phyloP scores from a whole-genome alignment of 495 filamentous ascomycete species.

The Penicillium paxilli region DNA sequence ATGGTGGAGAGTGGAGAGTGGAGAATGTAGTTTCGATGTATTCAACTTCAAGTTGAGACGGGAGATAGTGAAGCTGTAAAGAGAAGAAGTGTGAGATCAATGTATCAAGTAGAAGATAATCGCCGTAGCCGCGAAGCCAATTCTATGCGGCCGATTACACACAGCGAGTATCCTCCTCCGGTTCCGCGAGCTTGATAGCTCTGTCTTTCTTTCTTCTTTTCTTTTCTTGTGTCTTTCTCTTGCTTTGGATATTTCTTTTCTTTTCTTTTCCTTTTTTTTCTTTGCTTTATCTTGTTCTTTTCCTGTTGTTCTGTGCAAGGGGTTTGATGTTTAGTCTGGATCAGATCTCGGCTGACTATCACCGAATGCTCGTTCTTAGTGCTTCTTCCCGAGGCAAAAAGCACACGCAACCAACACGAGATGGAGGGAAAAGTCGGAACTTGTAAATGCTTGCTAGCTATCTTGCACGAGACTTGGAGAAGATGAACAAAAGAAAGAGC shows the following conservation, averaged over 20 bases:
- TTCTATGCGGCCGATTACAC: background rate
- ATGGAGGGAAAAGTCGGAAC: slow-evolving; percentile 45
- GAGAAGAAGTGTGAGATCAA: slow-evolving; percentile 1
- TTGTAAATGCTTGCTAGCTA: slow-evolving; percentile 58
- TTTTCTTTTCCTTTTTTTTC: slow-evolving; percentile 16
- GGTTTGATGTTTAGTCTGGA: no score
- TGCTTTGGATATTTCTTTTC: slow-evolving; percentile 11
- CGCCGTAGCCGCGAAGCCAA: background rate
- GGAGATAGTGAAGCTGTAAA: background rate
- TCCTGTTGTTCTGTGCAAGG: background rate
- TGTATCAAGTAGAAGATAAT: slow-evolving; percentile 2
- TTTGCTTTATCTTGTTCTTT: slow-evolving; percentile 13
- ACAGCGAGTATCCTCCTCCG: slow-evolving; percentile 2
- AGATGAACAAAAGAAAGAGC: background rate
- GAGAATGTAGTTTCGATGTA: no score
- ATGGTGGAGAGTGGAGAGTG: slow-evolving; percentile 51
- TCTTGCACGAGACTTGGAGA: slow-evolving; percentile 39
- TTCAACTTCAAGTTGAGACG: no score
- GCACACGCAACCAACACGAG: slow-evolving; percentile 35
- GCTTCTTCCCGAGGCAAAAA: slow-evolving; percentile 26
- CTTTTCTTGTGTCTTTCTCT: slow-evolving; percentile 15
- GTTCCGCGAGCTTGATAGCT: slow-evolving; percentile 1
- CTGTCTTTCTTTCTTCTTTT: slow-evolving; percentile 12
- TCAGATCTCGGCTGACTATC: slow-evolving; percentile 19
- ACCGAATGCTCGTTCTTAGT: slow-evolving; percentile 31